Evolutionary conservation across 2,329 filamentous ascomycete species (phyloP).

Genomic region (Cercospora brassicicola): DNA sequence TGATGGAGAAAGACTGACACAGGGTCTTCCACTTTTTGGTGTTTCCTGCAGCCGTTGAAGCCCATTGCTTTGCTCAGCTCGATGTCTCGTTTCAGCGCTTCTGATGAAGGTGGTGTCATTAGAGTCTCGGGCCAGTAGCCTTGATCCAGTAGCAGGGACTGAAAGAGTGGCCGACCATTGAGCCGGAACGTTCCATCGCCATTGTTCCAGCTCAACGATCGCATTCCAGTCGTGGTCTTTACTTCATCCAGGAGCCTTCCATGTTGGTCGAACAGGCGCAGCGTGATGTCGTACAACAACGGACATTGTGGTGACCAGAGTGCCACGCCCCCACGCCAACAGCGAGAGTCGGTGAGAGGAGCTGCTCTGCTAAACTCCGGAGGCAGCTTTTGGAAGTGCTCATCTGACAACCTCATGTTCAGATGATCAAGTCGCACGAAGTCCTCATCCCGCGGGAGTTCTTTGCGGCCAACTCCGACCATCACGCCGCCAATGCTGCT

Average conservation of each 20-base stretch:
- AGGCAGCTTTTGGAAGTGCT: constrained; percentile 46
- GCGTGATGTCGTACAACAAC: constrained; percentile 56
- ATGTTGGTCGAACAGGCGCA: constrained; percentile 52
- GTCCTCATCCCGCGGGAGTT: constrained; percentile 53
- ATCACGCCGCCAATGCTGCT: constrained; percentile 52
- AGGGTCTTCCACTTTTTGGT: constrained; percentile 65
- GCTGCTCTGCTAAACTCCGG: constrained; percentile 38
- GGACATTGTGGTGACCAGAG: constrained; percentile 63
- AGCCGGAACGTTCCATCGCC: constrained; percentile 61
- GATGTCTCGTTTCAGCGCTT: constrained; percentile 54
- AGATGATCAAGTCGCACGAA: constrained; percentile 49
- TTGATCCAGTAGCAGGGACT: constrained; percentile 61
- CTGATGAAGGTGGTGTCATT: constrained; percentile 57
- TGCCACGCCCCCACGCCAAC: constrained; percentile 58
- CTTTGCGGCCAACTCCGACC: constrained; percentile 49
- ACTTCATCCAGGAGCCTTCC: constrained; percentile 55
- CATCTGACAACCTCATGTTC: constrained; percentile 50
- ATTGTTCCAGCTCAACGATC: constrained; percentile 59
- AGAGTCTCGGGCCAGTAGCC: constrained; percentile 64
- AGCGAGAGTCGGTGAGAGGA: constrained; percentile 43
- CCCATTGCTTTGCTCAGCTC: constrained; percentile 60
- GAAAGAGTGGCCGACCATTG: constrained; percentile 61
- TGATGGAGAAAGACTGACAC: constrained; percentile 21
- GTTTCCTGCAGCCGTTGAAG: constrained; percentile 65
- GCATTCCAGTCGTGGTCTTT: constrained; percentile 62